These are phyloP conservation scores for Cicer bijugum DNA, from an alignment of 306 rosid genomes.

Conservation along the genomic window DNA sequence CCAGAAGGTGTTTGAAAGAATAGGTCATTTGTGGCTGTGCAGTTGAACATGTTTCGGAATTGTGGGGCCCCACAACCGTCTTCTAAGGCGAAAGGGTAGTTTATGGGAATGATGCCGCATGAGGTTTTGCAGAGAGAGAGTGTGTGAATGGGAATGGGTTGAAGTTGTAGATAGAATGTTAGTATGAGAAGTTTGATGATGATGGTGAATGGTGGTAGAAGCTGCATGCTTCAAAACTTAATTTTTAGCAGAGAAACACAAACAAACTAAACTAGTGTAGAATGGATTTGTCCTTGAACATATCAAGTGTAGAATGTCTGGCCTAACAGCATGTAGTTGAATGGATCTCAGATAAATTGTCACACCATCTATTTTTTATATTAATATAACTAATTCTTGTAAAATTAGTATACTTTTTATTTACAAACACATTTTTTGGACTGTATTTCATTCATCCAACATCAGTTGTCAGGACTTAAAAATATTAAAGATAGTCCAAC, in stretches of 20 bases:
- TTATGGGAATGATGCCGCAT: constrained; percentile 72
- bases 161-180: constrained; percentile 45
- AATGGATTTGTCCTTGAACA: neutral
- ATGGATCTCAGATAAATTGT: too few species aligned
- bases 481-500: too few species aligned
- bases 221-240: constrained; percentile 25
- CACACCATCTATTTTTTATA: too few species aligned
- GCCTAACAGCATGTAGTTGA: too few species aligned
- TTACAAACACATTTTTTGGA: too few species aligned
- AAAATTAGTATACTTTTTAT: too few species aligned
- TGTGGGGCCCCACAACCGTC: constrained; percentile 97
- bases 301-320: too few species aligned
- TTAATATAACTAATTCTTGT: too few species aligned
- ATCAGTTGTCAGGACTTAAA: too few species aligned
- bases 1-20: constrained; percentile 90
- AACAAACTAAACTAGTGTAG: neutral
- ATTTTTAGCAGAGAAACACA: neutral
- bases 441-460: too few species aligned
- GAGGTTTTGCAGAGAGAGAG: constrained; percentile 71
- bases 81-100: constrained; percentile 81
- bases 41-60: constrained; percentile 75
- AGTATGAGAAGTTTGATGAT: constrained; percentile 42
- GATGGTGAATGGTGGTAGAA: constrained; percentile 38
- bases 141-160: constrained; percentile 41
- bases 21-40: constrained; percentile 58